phyloP scores from a whole-genome alignment of 495 filamentous ascomycete species.

The Neurospora sp. region DNA sequence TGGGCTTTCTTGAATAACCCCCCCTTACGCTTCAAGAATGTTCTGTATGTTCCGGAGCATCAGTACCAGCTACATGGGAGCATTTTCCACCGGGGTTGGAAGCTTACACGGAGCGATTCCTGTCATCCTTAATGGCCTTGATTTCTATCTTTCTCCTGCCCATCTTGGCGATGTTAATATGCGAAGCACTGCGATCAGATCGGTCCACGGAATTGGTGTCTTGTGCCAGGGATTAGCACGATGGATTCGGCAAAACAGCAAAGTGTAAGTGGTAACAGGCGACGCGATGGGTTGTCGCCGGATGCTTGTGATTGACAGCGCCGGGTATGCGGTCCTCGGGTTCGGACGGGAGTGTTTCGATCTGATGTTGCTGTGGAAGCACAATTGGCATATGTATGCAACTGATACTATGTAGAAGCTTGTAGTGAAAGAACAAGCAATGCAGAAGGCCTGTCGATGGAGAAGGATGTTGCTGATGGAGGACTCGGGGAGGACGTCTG shows the following conservation, averaged over 20 bases:
- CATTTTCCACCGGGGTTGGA: constrained; percentile 54
- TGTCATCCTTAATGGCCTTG: constrained; percentile 98
- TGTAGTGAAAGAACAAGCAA: neutral
- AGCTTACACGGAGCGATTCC: constrained; percentile 96
- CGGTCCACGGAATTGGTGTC: neutral
- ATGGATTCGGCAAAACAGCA: neutral
- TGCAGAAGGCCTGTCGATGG: too few relatives aligned
- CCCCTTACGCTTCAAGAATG: constrained; percentile 96
- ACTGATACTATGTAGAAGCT: neutral
- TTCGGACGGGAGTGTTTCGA: neutral
- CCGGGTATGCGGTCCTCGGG: neutral
- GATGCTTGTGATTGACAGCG: neutral
- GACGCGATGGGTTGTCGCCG: neutral
- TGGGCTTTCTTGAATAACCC: constrained; percentile 99
- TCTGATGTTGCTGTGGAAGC: neutral
- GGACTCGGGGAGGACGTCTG: neutral
- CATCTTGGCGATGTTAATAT: constrained; percentile 33
- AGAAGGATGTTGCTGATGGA: neutral
- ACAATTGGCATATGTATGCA: neutral
- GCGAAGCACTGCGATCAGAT: neutral
- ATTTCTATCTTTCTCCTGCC: constrained; percentile 86
- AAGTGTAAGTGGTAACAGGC: neutral
- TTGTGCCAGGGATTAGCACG: neutral
- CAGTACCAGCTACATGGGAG: constrained; percentile 79
- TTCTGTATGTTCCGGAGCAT: constrained; percentile 60